These are phyloP conservation scores for Sorghum bicolor DNA, from an alignment of 176 grass and related monocot genomes.

Conservation along the genomic window DNA sequence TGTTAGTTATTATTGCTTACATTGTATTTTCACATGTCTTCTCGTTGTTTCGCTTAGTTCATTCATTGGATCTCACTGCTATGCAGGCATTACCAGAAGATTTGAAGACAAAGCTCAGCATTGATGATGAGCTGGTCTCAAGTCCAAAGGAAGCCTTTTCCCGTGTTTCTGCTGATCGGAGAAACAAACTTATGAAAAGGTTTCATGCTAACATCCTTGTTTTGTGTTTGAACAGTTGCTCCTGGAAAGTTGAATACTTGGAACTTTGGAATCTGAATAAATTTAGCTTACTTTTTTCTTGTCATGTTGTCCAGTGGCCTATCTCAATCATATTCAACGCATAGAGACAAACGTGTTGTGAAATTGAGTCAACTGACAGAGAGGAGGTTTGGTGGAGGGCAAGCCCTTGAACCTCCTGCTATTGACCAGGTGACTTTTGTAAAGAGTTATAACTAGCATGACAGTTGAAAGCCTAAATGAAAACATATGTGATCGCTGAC, in stretches of 20 bases:
- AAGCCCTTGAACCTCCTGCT: constrained; percentile 48
- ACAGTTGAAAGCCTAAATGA: constrained; percentile 9
- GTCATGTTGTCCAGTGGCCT: constrained; percentile 60
- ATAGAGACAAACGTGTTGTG: constrained; percentile 76
- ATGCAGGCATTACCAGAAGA: constrained; percentile 93
- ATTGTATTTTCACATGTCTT: neutral
- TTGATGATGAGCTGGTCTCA: constrained; percentile 81
- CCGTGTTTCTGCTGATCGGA: constrained; percentile 74
- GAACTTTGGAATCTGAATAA: constrained; percentile 26
- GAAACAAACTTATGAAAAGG: constrained; percentile 81
- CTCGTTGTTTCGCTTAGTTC: neutral
- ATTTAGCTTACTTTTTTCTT: constrained; percentile 16
- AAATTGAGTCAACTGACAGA: constrained; percentile 77
- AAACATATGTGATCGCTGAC: neutral
- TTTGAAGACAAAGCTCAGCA: constrained; percentile 88
- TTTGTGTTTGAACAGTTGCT: neutral
- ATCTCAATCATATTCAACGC: constrained; percentile 83
- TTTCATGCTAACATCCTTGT: constrained; percentile 28
- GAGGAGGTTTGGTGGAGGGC: constrained; percentile 62
- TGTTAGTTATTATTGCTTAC: neutral
- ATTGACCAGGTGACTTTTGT: constrained; percentile 55
- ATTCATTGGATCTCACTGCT: constrained; percentile 21
- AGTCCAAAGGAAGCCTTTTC: constrained; percentile 93
- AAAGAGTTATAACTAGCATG: neutral
- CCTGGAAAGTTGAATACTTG: too few relatives aligned